phyloP scores from a whole-genome alignment of 257 asterid species.

The Solanum pinnatisectum region DNA sequence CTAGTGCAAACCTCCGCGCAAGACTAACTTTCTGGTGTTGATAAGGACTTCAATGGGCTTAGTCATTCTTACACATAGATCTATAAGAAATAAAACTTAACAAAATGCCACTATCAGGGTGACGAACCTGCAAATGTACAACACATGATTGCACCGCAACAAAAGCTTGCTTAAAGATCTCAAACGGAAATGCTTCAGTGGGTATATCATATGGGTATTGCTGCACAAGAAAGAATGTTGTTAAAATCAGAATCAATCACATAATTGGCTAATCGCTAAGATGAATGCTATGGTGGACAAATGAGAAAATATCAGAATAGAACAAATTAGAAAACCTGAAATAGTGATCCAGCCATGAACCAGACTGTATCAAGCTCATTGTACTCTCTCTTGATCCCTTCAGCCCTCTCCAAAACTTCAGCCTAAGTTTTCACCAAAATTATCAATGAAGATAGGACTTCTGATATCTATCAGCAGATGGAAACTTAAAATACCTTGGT shows the following conservation, averaged over 20 bases:
- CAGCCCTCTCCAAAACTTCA: constrained; percentile 74
- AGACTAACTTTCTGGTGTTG: constrained; percentile 79
- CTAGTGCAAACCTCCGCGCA: constrained; percentile 95
- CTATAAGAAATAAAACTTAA: not conserved
- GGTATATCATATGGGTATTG: constrained; percentile 99
- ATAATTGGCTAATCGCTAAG: not conserved
- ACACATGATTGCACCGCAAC: constrained; percentile 98
- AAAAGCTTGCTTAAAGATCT: constrained; percentile 98
- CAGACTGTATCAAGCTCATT: constrained; percentile 97
- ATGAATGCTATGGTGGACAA: not conserved
- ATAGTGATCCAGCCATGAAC: constrained; percentile 99
- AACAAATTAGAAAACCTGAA: constrained; percentile 44
- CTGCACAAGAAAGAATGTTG: constrained; percentile 30
- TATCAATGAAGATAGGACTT: not conserved
- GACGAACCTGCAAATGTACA: constrained; percentile 92
- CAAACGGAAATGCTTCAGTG: constrained; percentile 91
- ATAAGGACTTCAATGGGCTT: not conserved
- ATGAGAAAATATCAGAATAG: not conserved
- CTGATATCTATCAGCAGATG: constrained; percentile 6
- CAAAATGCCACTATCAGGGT: not conserved
- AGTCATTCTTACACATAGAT: not conserved
- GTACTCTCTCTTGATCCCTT: constrained; percentile 90
- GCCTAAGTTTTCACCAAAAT: constrained; percentile 37
- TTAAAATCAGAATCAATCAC: constrained; percentile 3
- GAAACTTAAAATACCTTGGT: constrained; percentile 48